Percentiles rank a stretch among this genome's conserved stretches.
Conservation (phyloP, 192 early-diverging fungal genomes). For the Allomyces arbusculus region DNA sequence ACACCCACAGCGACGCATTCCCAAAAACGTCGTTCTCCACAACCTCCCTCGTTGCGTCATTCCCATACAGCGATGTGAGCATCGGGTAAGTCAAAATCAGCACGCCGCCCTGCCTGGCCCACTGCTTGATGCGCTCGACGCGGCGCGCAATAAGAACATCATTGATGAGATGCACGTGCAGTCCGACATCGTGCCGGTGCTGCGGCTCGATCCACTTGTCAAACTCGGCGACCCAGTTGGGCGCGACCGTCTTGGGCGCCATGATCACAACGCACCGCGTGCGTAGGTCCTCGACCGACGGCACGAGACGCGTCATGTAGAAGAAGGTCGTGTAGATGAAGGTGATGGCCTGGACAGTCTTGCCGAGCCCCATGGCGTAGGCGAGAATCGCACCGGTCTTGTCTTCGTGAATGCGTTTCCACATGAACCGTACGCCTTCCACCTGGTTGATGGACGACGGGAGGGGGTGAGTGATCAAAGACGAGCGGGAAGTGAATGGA, state of each 20-base stretch:
- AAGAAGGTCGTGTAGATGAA: conserved; percentile 6
- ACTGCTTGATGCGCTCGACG: background rate
- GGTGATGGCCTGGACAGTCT: conserved; percentile 1
- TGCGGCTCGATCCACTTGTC: background rate
- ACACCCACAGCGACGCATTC: background rate
- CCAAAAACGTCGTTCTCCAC: background rate
- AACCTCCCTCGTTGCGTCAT: background rate
- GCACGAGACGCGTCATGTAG: conserved; percentile 5
- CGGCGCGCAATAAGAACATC: background rate
- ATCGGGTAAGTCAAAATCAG: background rate
- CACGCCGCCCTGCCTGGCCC: background rate
- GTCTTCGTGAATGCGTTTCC: no score
- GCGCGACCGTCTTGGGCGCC: background rate
- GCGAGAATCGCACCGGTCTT: no score
- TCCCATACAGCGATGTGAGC: background rate
- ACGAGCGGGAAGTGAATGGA: no score
- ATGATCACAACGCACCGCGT: background rate
- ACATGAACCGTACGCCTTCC: no score
- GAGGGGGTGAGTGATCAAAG: no score
- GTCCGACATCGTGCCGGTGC: background rate
- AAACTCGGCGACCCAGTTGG: conserved; percentile 2
- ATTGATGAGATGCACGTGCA: background rate
- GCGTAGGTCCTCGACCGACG: conserved; percentile 2
- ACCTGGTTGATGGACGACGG: no score
- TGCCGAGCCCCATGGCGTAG: background rate